Evolutionary conservation across 2,329 filamentous ascomycete species (phyloP), one percentile per base, ranked within the genome.

Genomic region (Aspergillus sp.): DNA sequence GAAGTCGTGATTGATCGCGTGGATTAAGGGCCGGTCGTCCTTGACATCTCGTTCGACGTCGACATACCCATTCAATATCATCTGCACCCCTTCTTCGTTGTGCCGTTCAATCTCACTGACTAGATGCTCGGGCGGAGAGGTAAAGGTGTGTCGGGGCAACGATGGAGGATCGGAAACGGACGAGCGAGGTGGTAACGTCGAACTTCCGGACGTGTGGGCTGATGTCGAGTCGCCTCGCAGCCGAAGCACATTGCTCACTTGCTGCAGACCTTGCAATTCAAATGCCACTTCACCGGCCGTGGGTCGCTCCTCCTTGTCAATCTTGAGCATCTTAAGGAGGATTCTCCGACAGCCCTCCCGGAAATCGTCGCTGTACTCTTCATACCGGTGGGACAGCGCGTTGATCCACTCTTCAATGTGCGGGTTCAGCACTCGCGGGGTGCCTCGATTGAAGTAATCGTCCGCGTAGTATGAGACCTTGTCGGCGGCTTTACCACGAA

Each of bases 341-440:
- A 55, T 4, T 1, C 44, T 40, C 11, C 20, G 21, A 32, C 32
- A 53, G 4, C 32, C 11, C 11, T 16, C 7, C 13, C 50, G 16
- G 21, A 53, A 47, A 2, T 45, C 34, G 5, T 5, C 9, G 16
- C 3, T 11, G 21, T 45, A 45, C 2, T 31, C 3, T 20, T 29
- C 14, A n/a, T 40, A 40, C 36, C 36, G 36, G 16, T 20, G 7
- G 5, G 47, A 44, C 7, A 59, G 20, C 2, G 19, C 21, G 4
- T 46, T 19, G 3, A 59, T 14, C 58, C 58, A 59, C 11, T 21
- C 2, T 36, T 46, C 31, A 20, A 59, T 47, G 25, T 58, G 58
- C 20, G 58, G 58, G 13, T 58, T 59, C 4, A 55, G 45, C 13
- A 17, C 38, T 4, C 19, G 40, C 17, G 53, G 51, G 2, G 45